A percentile compares a stretch with the other conserved stretches of the same genome.
These are phyloP conservation scores for Chlamydomonas incerta DNA, from an alignment of 139 green algal genomes.

Conservation along the genomic window DNA sequence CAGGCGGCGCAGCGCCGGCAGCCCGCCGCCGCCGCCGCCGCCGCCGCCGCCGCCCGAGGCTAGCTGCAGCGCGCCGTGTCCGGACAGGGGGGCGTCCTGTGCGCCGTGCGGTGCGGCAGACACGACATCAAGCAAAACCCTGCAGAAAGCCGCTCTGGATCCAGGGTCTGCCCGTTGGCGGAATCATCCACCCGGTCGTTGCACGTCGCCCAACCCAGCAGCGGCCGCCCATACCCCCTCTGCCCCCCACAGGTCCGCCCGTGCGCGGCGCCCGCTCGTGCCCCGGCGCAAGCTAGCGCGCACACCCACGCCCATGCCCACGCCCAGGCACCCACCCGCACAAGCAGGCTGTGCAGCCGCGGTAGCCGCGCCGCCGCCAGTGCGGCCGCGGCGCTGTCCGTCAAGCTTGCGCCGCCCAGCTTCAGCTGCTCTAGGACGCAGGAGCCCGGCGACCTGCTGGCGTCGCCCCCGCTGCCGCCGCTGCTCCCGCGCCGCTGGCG, in stretches of 20 bases:
- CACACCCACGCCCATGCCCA: too few relatives aligned
- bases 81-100: not conserved
- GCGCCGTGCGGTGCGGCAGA: too few relatives aligned
- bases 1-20: constrained; percentile 1
- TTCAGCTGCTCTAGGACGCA: constrained; percentile 29
- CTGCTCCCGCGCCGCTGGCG: not conserved
- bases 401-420: not conserved
- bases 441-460: not conserved
- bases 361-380: constrained; percentile 25
- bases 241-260: too few relatives aligned
- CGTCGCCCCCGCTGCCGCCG: not conserved
- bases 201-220: too few relatives aligned
- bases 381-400: not conserved
- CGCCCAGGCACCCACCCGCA: constrained; percentile 5
- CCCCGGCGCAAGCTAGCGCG: too few relatives aligned
- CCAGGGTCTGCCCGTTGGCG: too few relatives aligned
- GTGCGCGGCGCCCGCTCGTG: too few relatives aligned
- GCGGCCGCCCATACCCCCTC: too few relatives aligned
- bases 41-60: too few relatives aligned
- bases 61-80: not conserved
- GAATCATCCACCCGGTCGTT: too few relatives aligned
- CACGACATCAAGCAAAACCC: not conserved
- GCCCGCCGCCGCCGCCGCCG: too few relatives aligned
- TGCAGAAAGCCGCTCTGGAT: too few relatives aligned
- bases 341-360: constrained; percentile 17